phyloP scores from a whole-genome alignment of 805 yeast species.

The Hyphopichia homilentoma region DNA sequence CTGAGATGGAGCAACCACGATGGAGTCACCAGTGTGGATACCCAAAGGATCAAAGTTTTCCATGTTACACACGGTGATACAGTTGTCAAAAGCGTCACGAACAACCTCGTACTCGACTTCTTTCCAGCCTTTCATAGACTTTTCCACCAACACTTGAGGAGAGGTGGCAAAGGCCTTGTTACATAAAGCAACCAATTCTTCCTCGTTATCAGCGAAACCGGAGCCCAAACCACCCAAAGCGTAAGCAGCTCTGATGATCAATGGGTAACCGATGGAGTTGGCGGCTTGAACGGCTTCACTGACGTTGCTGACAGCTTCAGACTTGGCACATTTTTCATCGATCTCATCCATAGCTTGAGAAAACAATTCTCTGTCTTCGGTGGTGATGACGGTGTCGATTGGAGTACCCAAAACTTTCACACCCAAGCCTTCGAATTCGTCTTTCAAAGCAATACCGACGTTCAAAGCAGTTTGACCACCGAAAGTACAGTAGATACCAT shows the following conservation, averaged over 20 bases:
- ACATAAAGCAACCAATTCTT: conserved; percentile 79
- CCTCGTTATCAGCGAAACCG: conserved; percentile 89
- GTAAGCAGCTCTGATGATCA: conserved; percentile 94
- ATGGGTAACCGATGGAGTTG: conserved; percentile 85
- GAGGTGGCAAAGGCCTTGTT: conserved; percentile 90
- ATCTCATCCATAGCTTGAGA: conserved; percentile 94
- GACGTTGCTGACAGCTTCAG: conserved; percentile 76
- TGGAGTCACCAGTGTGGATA: conserved; percentile 98
- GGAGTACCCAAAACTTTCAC: conserved; percentile 96
- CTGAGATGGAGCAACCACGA: conserved; percentile 98
- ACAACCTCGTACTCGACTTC: conserved; percentile 99
- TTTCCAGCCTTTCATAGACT: conserved; percentile 99
- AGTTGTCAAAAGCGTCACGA: conserved; percentile 94
- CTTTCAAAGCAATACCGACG: conserved; percentile 94
- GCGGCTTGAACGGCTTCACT: conserved; percentile 86
- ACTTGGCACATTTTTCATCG: conserved; percentile 91
- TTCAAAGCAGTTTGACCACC: conserved; percentile 98
- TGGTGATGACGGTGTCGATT: conserved; percentile 91
- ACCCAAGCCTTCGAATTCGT: conserved; percentile 87
- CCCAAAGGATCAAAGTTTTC: conserved; percentile 98
- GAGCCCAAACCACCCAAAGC: conserved; percentile 98
- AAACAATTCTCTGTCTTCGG: conserved; percentile 96
- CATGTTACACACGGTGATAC: conserved; percentile 99
- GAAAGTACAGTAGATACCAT: conserved; percentile 93
- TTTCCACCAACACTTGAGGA: conserved; percentile 93